Percentiles rank a stretch among this genome's conserved stretches.
Evolutionary conservation across 345 rosid genomes (phyloP).

Genomic region (Microcos paniculata): DNA sequence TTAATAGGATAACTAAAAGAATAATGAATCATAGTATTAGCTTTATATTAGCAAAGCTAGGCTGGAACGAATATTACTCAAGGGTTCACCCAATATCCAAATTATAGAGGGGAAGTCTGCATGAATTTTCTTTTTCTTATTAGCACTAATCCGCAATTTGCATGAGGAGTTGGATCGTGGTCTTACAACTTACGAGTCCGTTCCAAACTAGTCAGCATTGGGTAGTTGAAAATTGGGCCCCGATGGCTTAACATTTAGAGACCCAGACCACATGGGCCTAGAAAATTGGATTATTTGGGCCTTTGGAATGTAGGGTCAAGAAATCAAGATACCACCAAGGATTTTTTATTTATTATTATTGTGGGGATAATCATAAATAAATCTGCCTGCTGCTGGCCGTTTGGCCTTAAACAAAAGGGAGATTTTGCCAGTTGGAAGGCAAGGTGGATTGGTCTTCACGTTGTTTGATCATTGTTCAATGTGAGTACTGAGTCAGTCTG

Average conservation of each 20-base stretch:
- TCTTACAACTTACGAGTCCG: background rate
- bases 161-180: too few relatives aligned
- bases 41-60: too few relatives aligned
- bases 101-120: too few relatives aligned
- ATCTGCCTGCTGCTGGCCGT: background rate
- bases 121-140: too few relatives aligned
- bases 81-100: too few relatives aligned
- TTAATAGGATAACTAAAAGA: too few relatives aligned
- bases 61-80: too few relatives aligned
- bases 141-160: too few relatives aligned
- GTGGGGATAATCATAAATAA: background rate
- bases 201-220: background rate
- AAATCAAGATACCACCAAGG: background rate
- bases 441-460: too few relatives aligned
- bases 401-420: background rate
- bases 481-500: background rate
- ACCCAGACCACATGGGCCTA: background rate
- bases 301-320: background rate
- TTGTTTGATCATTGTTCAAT: too few relatives aligned
- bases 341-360: background rate
- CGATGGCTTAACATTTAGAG: background rate
- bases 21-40: too few relatives aligned
- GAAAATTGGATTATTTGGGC: background rate
- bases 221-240: background rate
- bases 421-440: background rate